Conservation (phyloP, 208 protist genomes). For the Leishmania tropica region DNA sequence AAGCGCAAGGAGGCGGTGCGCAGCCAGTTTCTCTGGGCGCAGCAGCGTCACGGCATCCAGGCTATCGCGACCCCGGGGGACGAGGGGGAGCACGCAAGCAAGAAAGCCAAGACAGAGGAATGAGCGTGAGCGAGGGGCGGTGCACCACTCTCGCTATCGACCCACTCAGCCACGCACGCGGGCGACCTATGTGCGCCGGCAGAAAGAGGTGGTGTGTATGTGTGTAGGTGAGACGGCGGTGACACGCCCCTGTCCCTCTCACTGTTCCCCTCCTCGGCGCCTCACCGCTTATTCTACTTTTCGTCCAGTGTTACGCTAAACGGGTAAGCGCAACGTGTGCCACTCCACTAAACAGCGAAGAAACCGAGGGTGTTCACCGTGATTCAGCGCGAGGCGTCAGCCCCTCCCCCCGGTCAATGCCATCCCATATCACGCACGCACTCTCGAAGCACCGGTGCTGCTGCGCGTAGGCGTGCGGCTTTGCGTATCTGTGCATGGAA, state of each 20-base stretch:
- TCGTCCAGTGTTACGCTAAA: not conserved
- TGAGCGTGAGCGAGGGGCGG: not conserved
- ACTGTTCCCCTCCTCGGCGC: not conserved
- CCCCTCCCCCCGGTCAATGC: not conserved
- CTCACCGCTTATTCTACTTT: not conserved
- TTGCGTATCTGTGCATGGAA: not conserved
- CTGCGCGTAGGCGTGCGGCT: not conserved
- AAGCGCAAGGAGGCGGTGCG: conserved; percentile 53
- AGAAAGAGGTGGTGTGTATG: not conserved
- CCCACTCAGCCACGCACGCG: not conserved
- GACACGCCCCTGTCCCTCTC: not conserved
- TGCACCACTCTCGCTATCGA: not conserved
- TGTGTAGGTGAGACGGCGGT: not conserved
- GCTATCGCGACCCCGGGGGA: conserved; percentile 19
- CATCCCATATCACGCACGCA: not conserved
- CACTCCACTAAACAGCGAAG: not conserved
- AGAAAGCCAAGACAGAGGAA: conserved; percentile 34
- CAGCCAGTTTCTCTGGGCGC: conserved; percentile 87
- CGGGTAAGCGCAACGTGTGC: not conserved
- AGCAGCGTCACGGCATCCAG: conserved; percentile 69
- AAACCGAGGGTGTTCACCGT: too few relatives aligned
- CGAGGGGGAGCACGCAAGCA: conserved; percentile 14
- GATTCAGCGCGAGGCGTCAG: not conserved
- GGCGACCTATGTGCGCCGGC: not conserved
- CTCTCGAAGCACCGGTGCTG: not conserved